phyloP scores from a whole-genome alignment of 805 yeast genomes.

The Gaillardinia entomophila region DNA sequence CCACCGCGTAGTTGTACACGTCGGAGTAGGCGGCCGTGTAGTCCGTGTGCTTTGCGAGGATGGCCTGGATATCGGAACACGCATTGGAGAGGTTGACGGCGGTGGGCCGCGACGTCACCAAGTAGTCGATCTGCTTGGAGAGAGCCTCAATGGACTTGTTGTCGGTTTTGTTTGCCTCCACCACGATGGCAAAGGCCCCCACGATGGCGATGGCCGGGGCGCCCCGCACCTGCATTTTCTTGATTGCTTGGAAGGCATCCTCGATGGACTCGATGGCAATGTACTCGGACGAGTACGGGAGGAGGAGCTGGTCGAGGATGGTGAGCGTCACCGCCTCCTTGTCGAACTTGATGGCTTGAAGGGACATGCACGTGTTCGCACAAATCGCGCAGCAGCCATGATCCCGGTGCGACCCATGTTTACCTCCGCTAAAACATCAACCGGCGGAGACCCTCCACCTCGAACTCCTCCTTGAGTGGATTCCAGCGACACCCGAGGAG shows the following conservation, averaged over 20 bases:
- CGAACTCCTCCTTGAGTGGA: slow-evolving; percentile 56
- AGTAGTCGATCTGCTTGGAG: slow-evolving; percentile 48
- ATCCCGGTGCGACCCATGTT: no score
- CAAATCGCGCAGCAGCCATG: neutral
- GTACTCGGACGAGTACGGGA: slow-evolving; percentile 77
- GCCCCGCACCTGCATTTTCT: slow-evolving; percentile 91
- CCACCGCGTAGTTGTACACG: slow-evolving; percentile 42
- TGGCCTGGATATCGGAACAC: slow-evolving; percentile 42
- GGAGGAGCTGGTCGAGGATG: slow-evolving; percentile 73
- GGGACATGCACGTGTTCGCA: slow-evolving; percentile 7
- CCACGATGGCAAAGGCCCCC: slow-evolving; percentile 76
- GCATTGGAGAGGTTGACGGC: slow-evolving; percentile 91
- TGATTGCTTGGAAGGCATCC: slow-evolving; percentile 80
- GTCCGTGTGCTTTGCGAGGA: slow-evolving; percentile 9
- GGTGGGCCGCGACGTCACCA: slow-evolving; percentile 83
- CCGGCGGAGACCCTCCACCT: slow-evolving; percentile 68
- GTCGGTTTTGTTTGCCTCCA: slow-evolving; percentile 43
- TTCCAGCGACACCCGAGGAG: slow-evolving; percentile 68
- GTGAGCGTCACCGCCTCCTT: slow-evolving; percentile 39
- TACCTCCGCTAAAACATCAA: slow-evolving; percentile 64
- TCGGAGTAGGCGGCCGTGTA: slow-evolving; percentile 19
- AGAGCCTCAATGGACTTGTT: slow-evolving; percentile 28
- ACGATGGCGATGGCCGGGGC: slow-evolving; percentile 98
- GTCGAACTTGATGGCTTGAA: slow-evolving; percentile 65
- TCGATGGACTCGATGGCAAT: slow-evolving; percentile 55